Percentiles rank a stretch among this genome's conserved stretches.
Evolutionary conservation across 345 rosid genomes (phyloP).

Genomic region (Turritis glabra): DNA sequence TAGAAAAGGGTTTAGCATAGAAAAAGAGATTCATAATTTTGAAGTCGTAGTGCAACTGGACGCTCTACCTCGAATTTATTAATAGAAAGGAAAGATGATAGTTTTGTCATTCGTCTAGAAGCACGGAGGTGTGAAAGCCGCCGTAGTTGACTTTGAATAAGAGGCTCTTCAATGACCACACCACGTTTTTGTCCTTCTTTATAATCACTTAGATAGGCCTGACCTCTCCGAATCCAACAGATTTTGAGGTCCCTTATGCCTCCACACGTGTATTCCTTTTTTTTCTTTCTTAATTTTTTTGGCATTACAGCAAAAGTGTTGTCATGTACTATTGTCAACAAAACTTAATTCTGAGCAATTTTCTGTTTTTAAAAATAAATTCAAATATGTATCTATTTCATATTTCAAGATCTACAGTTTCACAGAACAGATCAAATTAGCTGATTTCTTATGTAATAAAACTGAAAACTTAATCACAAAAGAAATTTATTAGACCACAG

Average conservation of each 20-base stretch:
- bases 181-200: slow-evolving; percentile 9
- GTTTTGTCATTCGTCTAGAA: slow-evolving; percentile 21
- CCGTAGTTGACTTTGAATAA: slow-evolving; percentile 30
- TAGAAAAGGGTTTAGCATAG: neutral
- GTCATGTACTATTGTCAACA: too few species aligned
- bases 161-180: neutral
- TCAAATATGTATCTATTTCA: too few species aligned
- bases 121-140: slow-evolving; percentile 32
- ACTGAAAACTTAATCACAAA: too few species aligned
- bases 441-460: too few species aligned
- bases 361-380: too few species aligned
- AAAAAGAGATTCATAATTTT: neutral
- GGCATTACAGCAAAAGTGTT: neutral
- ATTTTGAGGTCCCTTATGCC: slow-evolving; percentile 8
- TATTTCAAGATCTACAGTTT: too few species aligned
- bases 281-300: neutral
- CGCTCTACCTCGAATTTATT: neutral
- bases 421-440: too few species aligned
- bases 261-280: slow-evolving; percentile 21
- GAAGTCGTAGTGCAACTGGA: neutral
- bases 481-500: too few species aligned
- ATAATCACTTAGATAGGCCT: neutral
- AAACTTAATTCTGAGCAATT: too few species aligned
- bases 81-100: neutral
- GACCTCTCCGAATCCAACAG: slow-evolving; percentile 1